A percentile compares a stretch with the other conserved stretches of the same genome.
These are phyloP conservation scores for Apiotrichum gracile DNA, from an alignment of 1,284 basidiomycete species.

Conservation along the genomic window DNA sequence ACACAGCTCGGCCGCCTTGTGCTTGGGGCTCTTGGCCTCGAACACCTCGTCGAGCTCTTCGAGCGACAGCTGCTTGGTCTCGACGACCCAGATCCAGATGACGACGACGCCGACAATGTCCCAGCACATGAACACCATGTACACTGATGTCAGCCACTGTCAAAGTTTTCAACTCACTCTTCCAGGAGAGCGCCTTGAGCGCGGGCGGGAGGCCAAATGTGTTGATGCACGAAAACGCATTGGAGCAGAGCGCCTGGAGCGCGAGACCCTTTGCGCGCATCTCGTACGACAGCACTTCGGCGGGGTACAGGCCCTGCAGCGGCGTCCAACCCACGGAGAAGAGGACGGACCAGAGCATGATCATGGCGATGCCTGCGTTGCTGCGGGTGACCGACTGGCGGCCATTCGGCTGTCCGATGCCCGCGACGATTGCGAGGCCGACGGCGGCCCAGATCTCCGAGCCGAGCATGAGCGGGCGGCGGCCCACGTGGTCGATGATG, in stretches of 20 bases:
- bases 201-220: too few relatives aligned
- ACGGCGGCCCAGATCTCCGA: conserved; percentile 15
- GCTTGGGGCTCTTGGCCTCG: conserved; percentile 51
- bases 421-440: conserved; percentile 31
- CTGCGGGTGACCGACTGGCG: too few relatives aligned
- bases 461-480: conserved; percentile 28
- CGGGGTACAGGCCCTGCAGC: too few relatives aligned
- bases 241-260: too few relatives aligned
- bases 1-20: too few relatives aligned
- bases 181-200: too few relatives aligned
- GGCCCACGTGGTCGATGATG: conserved; percentile 25
- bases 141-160: conserved; percentile 48
- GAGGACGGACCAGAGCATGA: too few relatives aligned
- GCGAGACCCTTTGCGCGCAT: too few relatives aligned
- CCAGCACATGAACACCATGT: conserved; percentile 54
- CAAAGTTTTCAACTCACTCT: conserved; percentile 28
- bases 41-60: conserved; percentile 57
- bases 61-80: conserved; percentile 52
- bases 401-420: too few relatives aligned
- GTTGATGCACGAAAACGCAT: too few relatives aligned
- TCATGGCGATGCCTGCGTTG: background rate
- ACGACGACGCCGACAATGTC: conserved; percentile 56
- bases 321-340: too few relatives aligned
- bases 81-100: conserved; percentile 54
- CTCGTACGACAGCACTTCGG: too few relatives aligned